phyloP scores from a whole-genome alignment of 108 stramenopile species.

The Fistulifera pelliculosa region DNA sequence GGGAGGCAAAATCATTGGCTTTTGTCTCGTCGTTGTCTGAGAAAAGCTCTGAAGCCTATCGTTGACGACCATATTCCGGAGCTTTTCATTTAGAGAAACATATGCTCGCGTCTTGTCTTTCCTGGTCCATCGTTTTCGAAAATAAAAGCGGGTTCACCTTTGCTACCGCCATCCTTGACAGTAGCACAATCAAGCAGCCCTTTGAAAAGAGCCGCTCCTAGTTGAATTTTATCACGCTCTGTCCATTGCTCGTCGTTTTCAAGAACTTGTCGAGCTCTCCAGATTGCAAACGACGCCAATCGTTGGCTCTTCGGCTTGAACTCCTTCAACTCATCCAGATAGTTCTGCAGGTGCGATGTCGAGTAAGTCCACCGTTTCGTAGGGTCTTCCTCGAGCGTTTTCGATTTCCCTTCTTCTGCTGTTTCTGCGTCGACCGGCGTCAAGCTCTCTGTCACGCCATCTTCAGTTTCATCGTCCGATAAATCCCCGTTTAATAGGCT shows the following conservation, averaged over 20 bases:
- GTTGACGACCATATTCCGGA: slow-evolving; percentile 34
- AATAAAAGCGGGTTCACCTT: slow-evolving; percentile 47
- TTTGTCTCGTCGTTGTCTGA: slow-evolving; percentile 46
- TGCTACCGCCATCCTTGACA: slow-evolving; percentile 24
- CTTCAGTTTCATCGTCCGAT: slow-evolving; percentile 16
- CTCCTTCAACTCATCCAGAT: slow-evolving; percentile 39
- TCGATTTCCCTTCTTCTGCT: neutral
- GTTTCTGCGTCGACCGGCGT: slow-evolving; percentile 4
- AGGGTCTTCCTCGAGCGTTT: no score
- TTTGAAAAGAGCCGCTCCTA: slow-evolving; percentile 76
- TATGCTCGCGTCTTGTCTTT: slow-evolving; percentile 15
- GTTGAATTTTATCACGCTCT: slow-evolving; percentile 47
- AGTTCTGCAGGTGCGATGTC: slow-evolving; percentile 42
- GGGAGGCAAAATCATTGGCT: slow-evolving; percentile 93
- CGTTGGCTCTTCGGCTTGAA: slow-evolving; percentile 31
- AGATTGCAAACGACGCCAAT: slow-evolving; percentile 28
- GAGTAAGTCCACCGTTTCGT: slow-evolving; percentile 41
- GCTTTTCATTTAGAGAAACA: slow-evolving; percentile 33
- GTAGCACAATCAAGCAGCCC: slow-evolving; percentile 52
- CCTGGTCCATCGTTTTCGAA: slow-evolving; percentile 33
- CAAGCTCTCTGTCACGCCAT: slow-evolving; percentile 10
- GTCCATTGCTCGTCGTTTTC: slow-evolving; percentile 53
- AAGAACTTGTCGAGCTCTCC: slow-evolving; percentile 36
- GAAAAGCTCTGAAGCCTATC: slow-evolving; percentile 29
- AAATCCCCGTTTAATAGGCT: neutral